Evolutionary conservation across 441 rosid species (phyloP), one percentile per base, ranked within the genome.

Genomic region (Erodium trifolium): DNA sequence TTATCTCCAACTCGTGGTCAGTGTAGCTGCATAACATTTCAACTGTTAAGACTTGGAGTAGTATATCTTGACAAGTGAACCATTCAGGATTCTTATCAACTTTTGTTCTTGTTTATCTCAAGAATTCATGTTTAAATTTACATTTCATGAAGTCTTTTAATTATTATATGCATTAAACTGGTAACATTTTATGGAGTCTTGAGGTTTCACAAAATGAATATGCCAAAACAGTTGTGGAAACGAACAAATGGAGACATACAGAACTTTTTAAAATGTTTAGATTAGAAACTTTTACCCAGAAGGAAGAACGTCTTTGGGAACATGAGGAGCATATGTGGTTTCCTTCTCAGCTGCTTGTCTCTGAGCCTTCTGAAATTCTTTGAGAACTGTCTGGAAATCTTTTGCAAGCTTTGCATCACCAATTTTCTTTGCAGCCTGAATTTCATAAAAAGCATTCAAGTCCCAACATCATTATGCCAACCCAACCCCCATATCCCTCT

Each of bases 391-490:
- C 68, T 88, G 93, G 66, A 86, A 88, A 81, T 86, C 93, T 69
- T 82, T 84, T 0, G 93, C 90, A 31, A 88, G 85, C 83, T 86
- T 88, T 10, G 90, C 93, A 77, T 88, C 90, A 75, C 83, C 93
- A 13, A 88, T 70, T 70, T 81, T 88, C 81, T 84, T 88, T 67
- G 82, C 80, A 4, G 85, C 57, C 93, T 86, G 62, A 16, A 55
- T 16, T 55, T 55, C 18, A 55, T 55, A 55, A 55, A 55, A 16
- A 14, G 14, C 1, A 16, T 17, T 55, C 62, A 55, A 55, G 69
- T 31, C 43, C 45, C 62, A 35, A 4, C 14, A 34, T 23, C 62
- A 55, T 16, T 55, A 37, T 37, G 41, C 41, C 41, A 37, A 37
- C 41, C 41, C 41, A 37, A 37, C 41, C 7, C 41, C 41, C 7